A percentile compares a stretch with the other conserved stretches of the same genome.
phyloP scores from a whole-genome alignment of 805 yeast species.

The Brettanomyces anomalus region DNA sequence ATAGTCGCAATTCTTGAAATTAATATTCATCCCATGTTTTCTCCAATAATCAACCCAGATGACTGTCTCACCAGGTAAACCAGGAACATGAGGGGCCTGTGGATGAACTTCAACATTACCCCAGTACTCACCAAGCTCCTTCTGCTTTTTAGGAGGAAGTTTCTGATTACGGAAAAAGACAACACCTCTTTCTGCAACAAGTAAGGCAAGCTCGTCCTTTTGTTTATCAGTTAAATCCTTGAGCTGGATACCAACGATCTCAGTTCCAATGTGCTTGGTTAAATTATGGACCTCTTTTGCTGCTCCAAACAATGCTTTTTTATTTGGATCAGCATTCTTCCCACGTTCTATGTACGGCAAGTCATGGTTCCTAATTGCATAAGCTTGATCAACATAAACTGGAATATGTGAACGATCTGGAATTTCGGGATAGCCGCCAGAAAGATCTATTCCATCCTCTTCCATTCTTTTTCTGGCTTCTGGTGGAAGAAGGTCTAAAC shows the following conservation, averaged over 20 bases:
- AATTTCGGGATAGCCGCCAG: conserved; percentile 29
- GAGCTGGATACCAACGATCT: conserved; percentile 36
- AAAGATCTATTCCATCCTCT: conserved; percentile 26
- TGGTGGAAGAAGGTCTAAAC: conserved; percentile 19
- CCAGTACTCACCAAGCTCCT: conserved; percentile 34
- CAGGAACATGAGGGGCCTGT: conserved; percentile 25
- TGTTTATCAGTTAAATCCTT: conserved; percentile 32
- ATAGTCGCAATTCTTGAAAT: conserved; percentile 9
- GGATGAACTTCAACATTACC: conserved; percentile 34
- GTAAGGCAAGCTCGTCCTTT: conserved; percentile 34
- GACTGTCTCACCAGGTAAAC: conserved; percentile 27
- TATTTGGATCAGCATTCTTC: conserved; percentile 29
- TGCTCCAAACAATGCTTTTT: conserved; percentile 31
- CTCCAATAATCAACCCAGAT: conserved; percentile 30
- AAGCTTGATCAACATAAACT: conserved; percentile 30
- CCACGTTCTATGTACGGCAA: conserved; percentile 26
- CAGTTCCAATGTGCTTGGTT: conserved; percentile 39
- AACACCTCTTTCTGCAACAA: conserved; percentile 38
- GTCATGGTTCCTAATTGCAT: conserved; percentile 24
- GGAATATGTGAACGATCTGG: conserved; percentile 26
- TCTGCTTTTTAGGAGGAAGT: conserved; percentile 31
- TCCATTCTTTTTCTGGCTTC: conserved; percentile 21
- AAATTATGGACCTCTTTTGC: conserved; percentile 32
- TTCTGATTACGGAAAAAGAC: conserved; percentile 41
- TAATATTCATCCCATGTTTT: conserved; percentile 12